Base-by-base conservation (phyloP, 2,329 filamentous ascomycete genomes). In the Geosmithia flava region DNA sequence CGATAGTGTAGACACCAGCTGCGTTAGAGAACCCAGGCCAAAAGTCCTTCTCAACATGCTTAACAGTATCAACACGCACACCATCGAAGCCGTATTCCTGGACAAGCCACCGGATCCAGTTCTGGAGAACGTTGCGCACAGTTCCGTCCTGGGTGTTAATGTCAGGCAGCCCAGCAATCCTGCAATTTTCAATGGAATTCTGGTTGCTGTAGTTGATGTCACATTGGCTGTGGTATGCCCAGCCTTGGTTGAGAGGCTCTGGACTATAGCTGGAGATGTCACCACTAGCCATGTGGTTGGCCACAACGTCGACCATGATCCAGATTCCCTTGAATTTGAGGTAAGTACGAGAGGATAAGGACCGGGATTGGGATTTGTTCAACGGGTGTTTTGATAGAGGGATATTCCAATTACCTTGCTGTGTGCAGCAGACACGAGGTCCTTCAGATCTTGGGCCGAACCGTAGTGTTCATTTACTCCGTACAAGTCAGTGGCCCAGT, bases 151-250 rank as follows among this genome's bases (percentile, higher is more conserved):
- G 68, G 0, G 81, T 85, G 49, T 76, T 65, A 11, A 85, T 59
- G 53, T 86, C 81, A 0, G 81, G 78, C 1, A 86, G 72, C 0
- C 71, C 67, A 16, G 77, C 71, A 16, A 67, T 69, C n/a, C 74
- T 62, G 65, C 80, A 84, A 50, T 62, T 53, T 53, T 72, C 66
- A 51, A 70, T 57, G 53, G 65, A 63, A 42, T 59, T 66, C 52
- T 77, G 66, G 56, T 81, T 62, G 39, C 60, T 57, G 61, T 79
- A 81, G 59, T 82, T 58, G 50, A 70, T 70, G 47, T 78, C 56
- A 60, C 82, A 85, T 55, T 72, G 75, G 1, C 70, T 43, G 57
- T 86, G 80, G 62, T 77, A 86, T 54, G 80, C 81, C 20, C 69
- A 70, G 17, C 68, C 50, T 27, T 74, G 62, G 59, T 82, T 72